Conservation (phyloP, 495 filamentous ascomycete genomes). For the Neurospora africana region DNA sequence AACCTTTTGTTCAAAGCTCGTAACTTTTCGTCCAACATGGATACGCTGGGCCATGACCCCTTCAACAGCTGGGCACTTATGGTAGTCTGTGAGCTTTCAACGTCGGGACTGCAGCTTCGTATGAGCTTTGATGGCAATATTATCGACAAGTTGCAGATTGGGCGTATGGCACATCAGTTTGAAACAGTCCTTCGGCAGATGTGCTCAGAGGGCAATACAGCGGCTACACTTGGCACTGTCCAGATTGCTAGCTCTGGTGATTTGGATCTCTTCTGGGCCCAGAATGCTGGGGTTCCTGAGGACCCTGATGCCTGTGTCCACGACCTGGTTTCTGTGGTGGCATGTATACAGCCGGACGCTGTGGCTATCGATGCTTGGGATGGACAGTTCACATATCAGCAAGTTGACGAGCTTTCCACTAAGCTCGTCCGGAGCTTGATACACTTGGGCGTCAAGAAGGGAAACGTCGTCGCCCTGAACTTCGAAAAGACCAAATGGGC, state of each 20-base stretch:
- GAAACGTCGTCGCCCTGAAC: constrained; percentile 42
- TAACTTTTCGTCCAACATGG: not conserved
- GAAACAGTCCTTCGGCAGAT: not conserved
- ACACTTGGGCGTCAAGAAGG: constrained; percentile 38
- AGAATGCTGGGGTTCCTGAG: not conserved
- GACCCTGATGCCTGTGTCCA: not conserved
- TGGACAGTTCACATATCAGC: constrained; percentile 40
- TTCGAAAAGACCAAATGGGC: constrained; percentile 48
- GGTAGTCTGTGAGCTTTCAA: constrained; percentile 18
- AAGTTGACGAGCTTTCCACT: constrained; percentile 29
- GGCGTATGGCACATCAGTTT: not conserved
- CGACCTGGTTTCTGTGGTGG: constrained; percentile 43
- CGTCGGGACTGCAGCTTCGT: not conserved
- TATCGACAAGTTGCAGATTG: not conserved
- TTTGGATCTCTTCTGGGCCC: not conserved
- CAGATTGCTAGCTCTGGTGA: not conserved
- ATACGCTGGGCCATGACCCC: not conserved
- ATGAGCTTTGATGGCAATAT: not conserved
- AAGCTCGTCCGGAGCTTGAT: constrained; percentile 31
- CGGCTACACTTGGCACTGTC: not conserved
- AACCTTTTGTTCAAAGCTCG: not conserved
- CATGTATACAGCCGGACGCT: constrained; percentile 47
- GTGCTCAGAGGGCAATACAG: not conserved
- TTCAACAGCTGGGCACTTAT: constrained; percentile 13
- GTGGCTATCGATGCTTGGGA: constrained; percentile 29